A percentile compares a stretch with the other conserved stretches of the same genome.
These are phyloP conservation scores for Euphorbia schlechtendalii DNA, from an alignment of 441 rosid genomes.

Conservation along the genomic window DNA sequence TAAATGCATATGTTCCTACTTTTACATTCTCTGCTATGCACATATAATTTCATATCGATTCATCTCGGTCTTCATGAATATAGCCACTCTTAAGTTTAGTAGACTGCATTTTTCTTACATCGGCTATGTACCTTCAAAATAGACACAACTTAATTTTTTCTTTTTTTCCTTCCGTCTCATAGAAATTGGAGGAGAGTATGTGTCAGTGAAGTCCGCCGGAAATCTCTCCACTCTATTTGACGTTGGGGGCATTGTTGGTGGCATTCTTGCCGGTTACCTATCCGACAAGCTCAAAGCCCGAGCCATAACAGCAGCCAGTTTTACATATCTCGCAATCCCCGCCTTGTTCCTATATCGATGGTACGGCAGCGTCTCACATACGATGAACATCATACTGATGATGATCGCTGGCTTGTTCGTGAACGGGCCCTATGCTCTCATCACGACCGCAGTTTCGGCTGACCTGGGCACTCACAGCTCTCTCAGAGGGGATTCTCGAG, in stretches of 20 bases:
- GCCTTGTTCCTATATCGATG: slow-evolving; percentile 55
- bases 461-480: slow-evolving; percentile 90
- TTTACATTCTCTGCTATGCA: not conserved
- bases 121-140: no score
- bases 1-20: not conserved
- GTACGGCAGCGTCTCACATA: slow-evolving; percentile 58
- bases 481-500: slow-evolving; percentile 81
- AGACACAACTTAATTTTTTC: not conserved
- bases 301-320: slow-evolving; percentile 71
- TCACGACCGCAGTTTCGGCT: slow-evolving; percentile 82
- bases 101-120: no score
- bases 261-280: slow-evolving; percentile 74
- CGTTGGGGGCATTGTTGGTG: slow-evolving; percentile 80
- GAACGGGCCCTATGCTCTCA: slow-evolving; percentile 86
- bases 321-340: slow-evolving; percentile 77
- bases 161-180: slow-evolving; percentile 18
- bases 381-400: slow-evolving; percentile 68
- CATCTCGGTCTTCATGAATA: not conserved
- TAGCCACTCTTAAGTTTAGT: not conserved
- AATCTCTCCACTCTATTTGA: slow-evolving; percentile 82
- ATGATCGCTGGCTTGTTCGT: slow-evolving; percentile 81
- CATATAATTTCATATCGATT: not conserved
- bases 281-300: slow-evolving; percentile 81
- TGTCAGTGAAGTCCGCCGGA: slow-evolving; percentile 91
- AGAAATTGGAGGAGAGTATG: slow-evolving; percentile 83